A percentile compares a stretch with the other conserved stretches of the same genome.
Evolutionary conservation across 1,139 yeast species (phyloP).

Genomic region (Pichia terricola): DNA sequence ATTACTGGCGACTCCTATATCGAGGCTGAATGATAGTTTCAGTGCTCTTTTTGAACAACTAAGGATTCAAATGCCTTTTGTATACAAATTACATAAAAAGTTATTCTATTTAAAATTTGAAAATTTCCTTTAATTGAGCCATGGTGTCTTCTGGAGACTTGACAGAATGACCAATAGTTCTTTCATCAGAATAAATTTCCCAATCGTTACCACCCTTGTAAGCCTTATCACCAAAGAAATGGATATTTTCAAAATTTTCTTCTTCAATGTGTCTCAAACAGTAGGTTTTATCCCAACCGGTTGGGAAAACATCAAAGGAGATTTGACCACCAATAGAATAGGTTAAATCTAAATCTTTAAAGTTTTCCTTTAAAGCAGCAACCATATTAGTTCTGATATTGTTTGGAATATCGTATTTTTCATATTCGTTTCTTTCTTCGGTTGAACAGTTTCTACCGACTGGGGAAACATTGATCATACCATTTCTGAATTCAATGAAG

Average conservation of each 20-base stretch:
- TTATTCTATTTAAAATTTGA: constrained; percentile 26
- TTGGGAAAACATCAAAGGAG: constrained; percentile 98
- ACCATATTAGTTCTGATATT: constrained; percentile 79
- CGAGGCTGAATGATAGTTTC: too few relatives aligned
- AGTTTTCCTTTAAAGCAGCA: constrained; percentile 68
- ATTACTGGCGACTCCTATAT: too few relatives aligned
- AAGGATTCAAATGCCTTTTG: background rate
- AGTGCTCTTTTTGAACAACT: too few relatives aligned
- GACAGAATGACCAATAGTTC: constrained; percentile 96
- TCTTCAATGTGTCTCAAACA: constrained; percentile 84
- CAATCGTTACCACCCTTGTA: constrained; percentile 97
- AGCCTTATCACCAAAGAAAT: constrained; percentile 98
- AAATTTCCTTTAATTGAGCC: constrained; percentile 72
- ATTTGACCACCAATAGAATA: constrained; percentile 99
- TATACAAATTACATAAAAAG: background rate
- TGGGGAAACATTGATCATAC: constrained; percentile 97
- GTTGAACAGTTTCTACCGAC: constrained; percentile 97
- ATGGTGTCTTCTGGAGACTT: constrained; percentile 82
- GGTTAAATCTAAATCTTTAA: constrained; percentile 77
- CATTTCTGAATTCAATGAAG: constrained; percentile 96
- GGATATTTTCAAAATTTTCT: constrained; percentile 80
- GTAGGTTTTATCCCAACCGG: constrained; percentile 99
- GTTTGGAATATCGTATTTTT: constrained; percentile 69
- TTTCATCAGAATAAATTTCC: constrained; percentile 83
- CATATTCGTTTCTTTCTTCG: constrained; percentile 86